Evolutionary conservation across 78 protist species (phyloP).

Genomic region (Parvularia atlantis): DNA sequence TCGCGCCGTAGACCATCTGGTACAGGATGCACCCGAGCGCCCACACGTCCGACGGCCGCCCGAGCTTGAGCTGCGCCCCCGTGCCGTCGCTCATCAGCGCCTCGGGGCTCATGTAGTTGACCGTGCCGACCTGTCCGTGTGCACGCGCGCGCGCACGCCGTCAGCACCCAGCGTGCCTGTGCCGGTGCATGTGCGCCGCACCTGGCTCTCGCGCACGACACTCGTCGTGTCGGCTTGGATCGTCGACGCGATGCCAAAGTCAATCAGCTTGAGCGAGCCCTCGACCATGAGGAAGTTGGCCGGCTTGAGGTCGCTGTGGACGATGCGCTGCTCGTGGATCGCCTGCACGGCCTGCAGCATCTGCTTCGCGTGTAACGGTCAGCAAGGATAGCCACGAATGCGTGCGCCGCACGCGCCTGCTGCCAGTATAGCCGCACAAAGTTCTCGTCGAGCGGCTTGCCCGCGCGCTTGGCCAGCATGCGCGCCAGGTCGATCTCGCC

Average conservation of each 20-base stretch:
- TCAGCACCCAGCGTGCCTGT: background rate
- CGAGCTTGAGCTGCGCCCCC: conserved; percentile 8
- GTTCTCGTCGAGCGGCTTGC: conserved; percentile 26
- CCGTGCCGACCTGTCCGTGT: conserved; percentile 82
- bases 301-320: conserved; percentile 92
- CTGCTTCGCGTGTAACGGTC: background rate
- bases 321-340: conserved; percentile 75
- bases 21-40: conserved; percentile 87
- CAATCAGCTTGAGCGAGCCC: conserved; percentile 87
- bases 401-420: conserved; percentile 18
- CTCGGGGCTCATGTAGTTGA: conserved; percentile 96
- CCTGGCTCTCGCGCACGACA: background rate
- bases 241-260: conserved; percentile 90
- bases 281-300: conserved; percentile 86
- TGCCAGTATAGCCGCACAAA: conserved; percentile 71
- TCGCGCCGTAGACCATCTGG: conserved; percentile 66
- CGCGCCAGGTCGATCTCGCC: conserved; percentile 76
- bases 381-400: background rate
- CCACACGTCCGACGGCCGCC: conserved; percentile 82
- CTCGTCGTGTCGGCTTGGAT: conserved; percentile 29
- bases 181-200: background rate
- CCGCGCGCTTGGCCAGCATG: conserved; percentile 11
- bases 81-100: conserved; percentile 35
- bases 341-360: conserved; percentile 72
- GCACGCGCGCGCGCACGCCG: no score